These are phyloP conservation scores for Pythium guiyangense DNA, from an alignment of 352 stramenopile genomes.

Conservation along the genomic window DNA sequence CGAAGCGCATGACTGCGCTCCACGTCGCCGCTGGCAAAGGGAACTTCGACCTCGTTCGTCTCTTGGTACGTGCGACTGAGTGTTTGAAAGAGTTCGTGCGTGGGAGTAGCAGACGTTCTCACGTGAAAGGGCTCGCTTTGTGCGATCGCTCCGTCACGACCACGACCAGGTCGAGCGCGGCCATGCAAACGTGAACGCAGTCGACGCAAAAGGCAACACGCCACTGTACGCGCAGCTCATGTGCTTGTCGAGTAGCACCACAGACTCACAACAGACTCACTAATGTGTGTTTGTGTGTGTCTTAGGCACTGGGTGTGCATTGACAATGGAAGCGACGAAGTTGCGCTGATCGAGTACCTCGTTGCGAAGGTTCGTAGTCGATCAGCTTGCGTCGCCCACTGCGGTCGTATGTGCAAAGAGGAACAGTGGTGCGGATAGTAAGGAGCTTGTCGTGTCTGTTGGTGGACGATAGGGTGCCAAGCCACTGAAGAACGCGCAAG, in stretches of 20 bases:
- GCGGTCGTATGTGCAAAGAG: no score
- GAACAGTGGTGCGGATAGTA: no score
- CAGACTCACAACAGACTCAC: no score
- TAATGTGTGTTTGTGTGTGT: neutral
- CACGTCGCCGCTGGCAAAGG: conserved; percentile 61
- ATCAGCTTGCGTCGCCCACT: no score
- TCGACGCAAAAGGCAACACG: conserved; percentile 66
- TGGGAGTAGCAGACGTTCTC: no score
- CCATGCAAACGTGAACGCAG: conserved; percentile 48
- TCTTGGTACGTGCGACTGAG: conserved; percentile 27
- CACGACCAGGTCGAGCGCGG: conserved; percentile 41
- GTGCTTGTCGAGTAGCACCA: no score
- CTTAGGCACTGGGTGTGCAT: conserved; percentile 72
- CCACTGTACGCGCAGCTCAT: conserved; percentile 36
- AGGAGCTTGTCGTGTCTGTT: neutral
- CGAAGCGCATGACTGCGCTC: conserved; percentile 75
- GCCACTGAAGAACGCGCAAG: conserved; percentile 43
- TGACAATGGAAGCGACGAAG: conserved; percentile 36
- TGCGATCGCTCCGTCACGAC: neutral
- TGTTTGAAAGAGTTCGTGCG: neutral
- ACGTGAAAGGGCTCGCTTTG: no score
- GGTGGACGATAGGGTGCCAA: conserved; percentile 41
- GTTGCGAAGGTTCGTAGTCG: conserved; percentile 40
- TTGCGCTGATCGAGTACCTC: conserved; percentile 48
- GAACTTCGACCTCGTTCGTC: conserved; percentile 50